Evolutionary conservation across 257 asterid genomes (phyloP), one percentile per base, ranked within the genome.

Genomic region (Thymus mandschuricus): DNA sequence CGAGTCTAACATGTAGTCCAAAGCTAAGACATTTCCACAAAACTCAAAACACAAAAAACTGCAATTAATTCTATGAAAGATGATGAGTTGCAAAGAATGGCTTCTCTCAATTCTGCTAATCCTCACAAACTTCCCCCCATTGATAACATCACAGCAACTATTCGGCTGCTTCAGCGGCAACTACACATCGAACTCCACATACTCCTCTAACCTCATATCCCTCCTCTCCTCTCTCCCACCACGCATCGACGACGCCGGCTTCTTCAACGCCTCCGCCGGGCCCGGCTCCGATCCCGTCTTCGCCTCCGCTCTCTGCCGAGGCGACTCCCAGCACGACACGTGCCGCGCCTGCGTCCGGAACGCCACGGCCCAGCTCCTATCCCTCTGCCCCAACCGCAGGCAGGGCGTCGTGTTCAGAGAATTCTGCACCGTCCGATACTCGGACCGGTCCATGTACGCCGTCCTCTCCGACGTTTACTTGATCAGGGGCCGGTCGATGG

Each of bases 291-390:
- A 66, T n/a, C 27, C 3, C 21, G 75, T 33, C 75, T 34, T 51
- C 70, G 79, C 74, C 65, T 6, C 62, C 1, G 79, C 66, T 0
- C 79, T 75, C 59, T 75, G 79, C 75, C 0, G 79, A 68, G 5
- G 4, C 60, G 75, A 75, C 70, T 3, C 5, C 8, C 64, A 68
- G 59, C 71, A 30, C 59, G 21, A 30, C 8, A 0, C 2, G 27
- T 75, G 79, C 5, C 75, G 75, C 1, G 8, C 13, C 1, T 76
- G 81, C 28, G 33, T 76, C 41, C 56, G 38, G 2, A 6, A 35
- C 6, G 68, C 72, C 0, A 41, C 64, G 0, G 0, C 8, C 0
- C 44, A 56, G 50, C 56, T 76, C 31, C 46, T n/a, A 0, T 1
- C 33, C 3, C 10, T 38, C 0, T 76, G 81, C 59, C 48, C 51